Base-by-base conservation (phyloP, 345 rosid genomes). In the Balakata baccata region DNA sequence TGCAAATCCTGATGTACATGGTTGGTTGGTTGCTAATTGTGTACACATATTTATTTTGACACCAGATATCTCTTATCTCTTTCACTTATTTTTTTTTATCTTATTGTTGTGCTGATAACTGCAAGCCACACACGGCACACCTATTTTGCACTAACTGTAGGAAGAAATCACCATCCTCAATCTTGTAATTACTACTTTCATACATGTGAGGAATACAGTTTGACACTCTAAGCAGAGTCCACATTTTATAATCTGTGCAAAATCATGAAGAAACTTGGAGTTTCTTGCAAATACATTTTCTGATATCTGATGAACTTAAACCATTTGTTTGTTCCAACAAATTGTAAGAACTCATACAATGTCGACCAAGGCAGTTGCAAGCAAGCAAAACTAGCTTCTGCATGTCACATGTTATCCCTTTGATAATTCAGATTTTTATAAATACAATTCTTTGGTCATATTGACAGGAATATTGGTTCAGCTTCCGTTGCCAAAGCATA, bases 401-500 rank as follows among this genome's bases (percentile, higher is more conserved):
- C 23, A 63, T 62, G 25, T 67, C 4, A 16, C 53, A 59, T 23
- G 17, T 23, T 16, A 41, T 18, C 43, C 20, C 17, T n/a, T 45
- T 53, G 7, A 64, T 64, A 18, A 18, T 64, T 41, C 9, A 3
- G 23, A 11, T 20, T 7, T 71, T 34, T 47, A 37, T 71, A 63
- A 9, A 50, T n/a, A 53, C 34, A 34, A 37, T 38, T 14, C 37
- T 22, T 47, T 75, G 50, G 56, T 68, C 75, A 5, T 53, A 62
- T 75, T 80, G 50, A 59, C 80, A 94, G 97, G 97, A 64, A 94
- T 94, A 82, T 71, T 94, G 84, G 93, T 94, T 82, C 97, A 92
- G 84, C 92, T 94, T 63, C 97, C 98, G 12, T 69, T 94, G 80
- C 97, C 97, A 11, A 86, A 85, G 79, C 97, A 92, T 76, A 89